Percentiles rank a stretch among this genome's conserved stretches.
Evolutionary conservation across 306 rosid genomes (phyloP).

Genomic region (Fagus sylvatica): DNA sequence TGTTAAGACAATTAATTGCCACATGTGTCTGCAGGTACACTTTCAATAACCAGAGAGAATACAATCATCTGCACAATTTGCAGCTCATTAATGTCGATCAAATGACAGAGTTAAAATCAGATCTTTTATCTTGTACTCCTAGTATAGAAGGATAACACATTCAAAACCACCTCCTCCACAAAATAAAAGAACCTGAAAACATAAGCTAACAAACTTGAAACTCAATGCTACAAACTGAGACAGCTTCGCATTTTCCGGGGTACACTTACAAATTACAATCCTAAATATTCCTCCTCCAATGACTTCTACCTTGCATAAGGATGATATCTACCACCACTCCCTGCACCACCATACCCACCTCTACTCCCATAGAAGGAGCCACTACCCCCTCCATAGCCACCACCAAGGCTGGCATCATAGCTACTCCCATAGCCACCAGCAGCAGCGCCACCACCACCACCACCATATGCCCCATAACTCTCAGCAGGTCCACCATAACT

Average conservation of each 20-base stretch:
- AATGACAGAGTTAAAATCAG: neutral
- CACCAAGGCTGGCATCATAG: slow-evolving; percentile 63
- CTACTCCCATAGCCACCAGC: slow-evolving; percentile 66
- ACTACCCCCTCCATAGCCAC: slow-evolving; percentile 72
- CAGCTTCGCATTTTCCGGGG: slow-evolving; percentile 28
- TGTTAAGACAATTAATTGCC: neutral
- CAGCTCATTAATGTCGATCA: slow-evolving; percentile 27
- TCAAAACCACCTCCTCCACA: slow-evolving; percentile 11
- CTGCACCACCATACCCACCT: slow-evolving; percentile 80
- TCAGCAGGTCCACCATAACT: slow-evolving; percentile 85
- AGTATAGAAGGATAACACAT: slow-evolving; percentile 4
- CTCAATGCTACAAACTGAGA: slow-evolving; percentile 33
- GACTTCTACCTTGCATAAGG: slow-evolving; percentile 83
- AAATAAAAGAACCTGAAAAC: slow-evolving; percentile 16
- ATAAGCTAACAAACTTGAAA: slow-evolving; percentile 20
- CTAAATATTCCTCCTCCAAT: slow-evolving; percentile 24
- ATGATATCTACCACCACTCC: slow-evolving; percentile 78
- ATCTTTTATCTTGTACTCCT: slow-evolving; percentile 18
- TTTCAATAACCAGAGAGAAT: slow-evolving; percentile 14
- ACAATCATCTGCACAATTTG: slow-evolving; percentile 41
- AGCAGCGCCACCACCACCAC: slow-evolving; percentile 47
- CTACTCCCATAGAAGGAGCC: slow-evolving; percentile 84
- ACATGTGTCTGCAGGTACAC: neutral
- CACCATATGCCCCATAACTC: slow-evolving; percentile 72
- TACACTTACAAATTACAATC: slow-evolving; percentile 36